Evolutionary conservation across 371 early-diverging fungal species (phyloP), one percentile per base, ranked within the genome.

Genomic region (Funneliformis caledonium): DNA sequence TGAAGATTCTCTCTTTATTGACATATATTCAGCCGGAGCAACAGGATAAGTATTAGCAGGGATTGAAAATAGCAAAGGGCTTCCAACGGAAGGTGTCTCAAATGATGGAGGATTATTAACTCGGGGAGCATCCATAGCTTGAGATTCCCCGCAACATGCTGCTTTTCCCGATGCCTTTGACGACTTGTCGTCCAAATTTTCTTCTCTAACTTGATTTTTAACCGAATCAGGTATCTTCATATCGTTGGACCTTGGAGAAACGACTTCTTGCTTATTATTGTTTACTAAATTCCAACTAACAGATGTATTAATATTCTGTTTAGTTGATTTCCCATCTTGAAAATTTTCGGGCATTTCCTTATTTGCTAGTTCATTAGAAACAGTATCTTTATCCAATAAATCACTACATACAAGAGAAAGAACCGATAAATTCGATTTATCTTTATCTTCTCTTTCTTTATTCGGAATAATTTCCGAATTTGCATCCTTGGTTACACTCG

Each of bases 341-440:
- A 2, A 12, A 65, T 65, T 37, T 65, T 33, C 43, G 11, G 4
- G 22, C 6, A n/a, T 43, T 69, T 69, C 56, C 19, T 50, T 45
- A 5, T 52, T 72, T 48, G 33, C 11, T 72, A 10, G 50, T 48
- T 72, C 72, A 50, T 72, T 31, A 26, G 72, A 50, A 43, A 19
- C 56, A 0, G 19, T 56, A 2, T 56, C 19, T 72, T 50, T 26
- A 61, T 61, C 61, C 50, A 77, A 65, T 72, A 79, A 59, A 19
- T 68, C 79, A 59, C 79, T 79, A 14, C 80, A 79, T 37, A 79
- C 80, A 9, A 47, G 80, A 8, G 80, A 79, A 42, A 79, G 61
- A 12, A 70, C 42, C 1, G 69, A 65, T 48, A 79, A 70, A 65
- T 69, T 72, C 10, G 72, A 69, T 37, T n/a, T 61, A 26, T 70